phyloP scores from a whole-genome alignment of 148 eudicot species.

The Rhododendron henanense region DNA sequence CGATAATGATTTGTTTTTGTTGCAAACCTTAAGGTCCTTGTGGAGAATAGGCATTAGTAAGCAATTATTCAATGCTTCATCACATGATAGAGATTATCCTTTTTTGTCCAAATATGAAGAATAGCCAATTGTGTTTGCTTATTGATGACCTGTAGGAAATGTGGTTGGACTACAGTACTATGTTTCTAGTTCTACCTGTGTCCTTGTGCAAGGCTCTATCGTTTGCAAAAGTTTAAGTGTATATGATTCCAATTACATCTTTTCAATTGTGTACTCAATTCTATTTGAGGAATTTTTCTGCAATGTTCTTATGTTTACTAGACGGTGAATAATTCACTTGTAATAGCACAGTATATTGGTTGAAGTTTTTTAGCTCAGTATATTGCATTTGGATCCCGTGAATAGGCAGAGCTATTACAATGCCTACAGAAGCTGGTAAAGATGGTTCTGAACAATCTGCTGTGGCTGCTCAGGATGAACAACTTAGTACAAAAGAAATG shows the following conservation, averaged over 20 bases:
- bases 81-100: neutral
- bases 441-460: conserved; percentile 36
- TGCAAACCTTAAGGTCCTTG: neutral
- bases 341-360: conserved; percentile 4
- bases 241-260: neutral
- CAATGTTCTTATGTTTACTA: neutral
- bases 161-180: neutral
- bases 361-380: conserved; percentile 24
- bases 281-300: neutral
- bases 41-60: neutral
- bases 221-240: neutral
- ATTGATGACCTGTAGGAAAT: neutral
- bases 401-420: conserved; percentile 63
- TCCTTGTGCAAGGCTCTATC: neutral
- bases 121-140: neutral
- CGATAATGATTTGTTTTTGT: neutral
- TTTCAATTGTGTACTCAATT: neutral
- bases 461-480: conserved; percentile 38
- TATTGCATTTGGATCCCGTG: conserved; percentile 32
- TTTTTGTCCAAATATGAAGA: neutral
- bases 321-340: neutral
- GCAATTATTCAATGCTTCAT: neutral
- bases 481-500: conserved; percentile 57
- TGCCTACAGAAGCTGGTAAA: conserved; percentile 37
- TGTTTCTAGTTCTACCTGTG: neutral